Base-by-base conservation (phyloP, 2,329 filamentous ascomycete genomes). In the Biscogniauxia mediterranea region DNA sequence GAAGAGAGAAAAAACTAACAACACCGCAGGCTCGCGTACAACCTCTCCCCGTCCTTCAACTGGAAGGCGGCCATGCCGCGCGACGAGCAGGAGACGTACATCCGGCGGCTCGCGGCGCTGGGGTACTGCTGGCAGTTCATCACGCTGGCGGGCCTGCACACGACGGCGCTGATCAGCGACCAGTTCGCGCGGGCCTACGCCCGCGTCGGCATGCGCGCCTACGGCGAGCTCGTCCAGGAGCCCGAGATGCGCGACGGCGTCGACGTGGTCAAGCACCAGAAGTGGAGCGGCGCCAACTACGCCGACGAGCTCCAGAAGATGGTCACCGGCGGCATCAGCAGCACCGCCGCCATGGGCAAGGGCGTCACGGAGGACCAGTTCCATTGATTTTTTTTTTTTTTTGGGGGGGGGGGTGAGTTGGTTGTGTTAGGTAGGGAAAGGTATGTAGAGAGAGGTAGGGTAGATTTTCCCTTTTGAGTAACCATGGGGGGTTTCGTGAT, bases 71-170 rank as follows among this genome's bases (percentile, higher is more conserved):
- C 94, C 71, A 97, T 97, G 93, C 85, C 92, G 52, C 87, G 90
- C 68, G 83, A 85, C 57, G 94, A 98, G 76, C 95, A 99, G 80
- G 92, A 97, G 81, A 99, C 95, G 20, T 99, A 98, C 81, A 99
- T 99, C 81, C 83, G 88, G 65, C 91, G 95, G 51, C 90, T 99
- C 50, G 93, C 89, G 63, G 73, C 81, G 65, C 86, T 99, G 55
- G 95, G 95, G 65, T 99, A 99, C 86, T 96, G 92, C 86, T 99
- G 95, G 95, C 95, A 99, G 79, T 99, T 99, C 84, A 99, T 99
- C 82, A 99, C 95, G n/a, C 87, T 99, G 54, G 95, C 94, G 5
- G 95, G 95, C 69, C 85, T 99, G 74, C 95, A 99, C 83, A 96
- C 92, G 64, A 97, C 92, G 3, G 95, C 94, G 46, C 86, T 99